Conservation (phyloP, 2,329 filamentous ascomycete species). For the Pestalotiopsis sp. region DNA sequence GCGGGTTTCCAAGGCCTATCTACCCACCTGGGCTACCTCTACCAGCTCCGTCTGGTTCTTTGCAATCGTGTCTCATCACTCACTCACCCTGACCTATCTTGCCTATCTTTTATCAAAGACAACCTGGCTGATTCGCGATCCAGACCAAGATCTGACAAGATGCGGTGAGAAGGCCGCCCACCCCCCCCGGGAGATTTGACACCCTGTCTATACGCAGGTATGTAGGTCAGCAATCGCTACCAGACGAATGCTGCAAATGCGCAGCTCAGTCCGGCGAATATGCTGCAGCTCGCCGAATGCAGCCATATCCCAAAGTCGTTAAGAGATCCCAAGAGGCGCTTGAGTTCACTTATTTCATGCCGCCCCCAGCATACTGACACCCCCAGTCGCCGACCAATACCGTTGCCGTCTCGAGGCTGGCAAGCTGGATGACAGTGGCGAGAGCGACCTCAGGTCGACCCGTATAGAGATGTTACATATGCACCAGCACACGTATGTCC, state of each 20-base stretch:
- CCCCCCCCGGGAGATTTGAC: not conserved
- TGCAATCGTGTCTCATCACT: not conserved
- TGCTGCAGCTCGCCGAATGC: conserved; percentile 6
- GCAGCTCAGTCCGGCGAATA: not conserved
- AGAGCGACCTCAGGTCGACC: not conserved
- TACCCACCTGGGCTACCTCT: too few species aligned
- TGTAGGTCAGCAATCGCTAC: not conserved
- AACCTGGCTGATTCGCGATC: not conserved
- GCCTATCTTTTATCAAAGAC: not conserved
- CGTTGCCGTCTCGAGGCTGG: not conserved
- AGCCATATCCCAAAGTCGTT: conserved; percentile 6
- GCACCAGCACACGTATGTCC: not conserved
- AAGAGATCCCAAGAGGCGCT: not conserved
- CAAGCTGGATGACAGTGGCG: not conserved
- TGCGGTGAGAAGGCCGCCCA: conserved; percentile 5
- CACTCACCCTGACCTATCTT: not conserved
- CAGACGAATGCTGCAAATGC: not conserved
- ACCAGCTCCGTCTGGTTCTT: not conserved
- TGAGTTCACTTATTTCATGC: not conserved
- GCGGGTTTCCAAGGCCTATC: not conserved
- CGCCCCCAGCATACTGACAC: not conserved
- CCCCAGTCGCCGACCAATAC: not conserved
- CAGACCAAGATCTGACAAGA: conserved; percentile 6
- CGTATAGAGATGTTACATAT: not conserved
- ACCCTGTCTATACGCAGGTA: not conserved